These are phyloP conservation scores for Diaporthe ilicicola DNA, from an alignment of 2,329 filamentous ascomycete genomes.

Conservation along the genomic window DNA sequence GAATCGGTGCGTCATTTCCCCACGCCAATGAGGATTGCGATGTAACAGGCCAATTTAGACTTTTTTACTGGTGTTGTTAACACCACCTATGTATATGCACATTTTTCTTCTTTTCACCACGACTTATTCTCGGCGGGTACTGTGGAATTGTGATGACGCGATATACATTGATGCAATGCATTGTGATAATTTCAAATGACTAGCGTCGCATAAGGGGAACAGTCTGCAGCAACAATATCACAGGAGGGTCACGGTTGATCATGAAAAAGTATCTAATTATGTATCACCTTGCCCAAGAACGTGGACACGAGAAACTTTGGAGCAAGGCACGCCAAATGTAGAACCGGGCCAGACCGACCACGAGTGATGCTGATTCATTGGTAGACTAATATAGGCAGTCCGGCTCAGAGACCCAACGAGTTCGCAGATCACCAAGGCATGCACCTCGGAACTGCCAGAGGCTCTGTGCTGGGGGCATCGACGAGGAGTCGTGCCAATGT, in stretches of 20 bases:
- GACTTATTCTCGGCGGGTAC: neutral
- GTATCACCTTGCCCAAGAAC: no score
- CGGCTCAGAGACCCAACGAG: slow-evolving; percentile 3
- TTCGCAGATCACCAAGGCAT: neutral
- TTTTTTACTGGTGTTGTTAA: neutral
- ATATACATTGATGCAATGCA: slow-evolving; percentile 4
- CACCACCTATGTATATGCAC: neutral
- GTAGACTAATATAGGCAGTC: neutral
- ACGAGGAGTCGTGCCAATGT: slow-evolving; percentile 20
- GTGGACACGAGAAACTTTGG: no score
- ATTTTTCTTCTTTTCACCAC: neutral
- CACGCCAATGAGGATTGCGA: neutral
- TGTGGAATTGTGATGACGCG: slow-evolving; percentile 13
- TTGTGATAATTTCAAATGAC: slow-evolving; percentile 19
- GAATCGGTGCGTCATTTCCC: slow-evolving; percentile 8
- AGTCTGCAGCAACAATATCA: slow-evolving; percentile 6
- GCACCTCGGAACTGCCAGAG: neutral
- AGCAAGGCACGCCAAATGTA: neutral
- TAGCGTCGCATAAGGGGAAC: slow-evolving; percentile 3
- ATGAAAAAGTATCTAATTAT: no score
- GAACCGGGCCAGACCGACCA: neutral
- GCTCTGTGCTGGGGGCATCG: neutral
- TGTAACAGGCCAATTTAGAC: neutral
- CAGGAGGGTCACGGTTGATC: neutral
- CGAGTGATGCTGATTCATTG: neutral